Base-by-base conservation (phyloP, 768 basidiomycete genomes). In the Suillus occidentalis region DNA sequence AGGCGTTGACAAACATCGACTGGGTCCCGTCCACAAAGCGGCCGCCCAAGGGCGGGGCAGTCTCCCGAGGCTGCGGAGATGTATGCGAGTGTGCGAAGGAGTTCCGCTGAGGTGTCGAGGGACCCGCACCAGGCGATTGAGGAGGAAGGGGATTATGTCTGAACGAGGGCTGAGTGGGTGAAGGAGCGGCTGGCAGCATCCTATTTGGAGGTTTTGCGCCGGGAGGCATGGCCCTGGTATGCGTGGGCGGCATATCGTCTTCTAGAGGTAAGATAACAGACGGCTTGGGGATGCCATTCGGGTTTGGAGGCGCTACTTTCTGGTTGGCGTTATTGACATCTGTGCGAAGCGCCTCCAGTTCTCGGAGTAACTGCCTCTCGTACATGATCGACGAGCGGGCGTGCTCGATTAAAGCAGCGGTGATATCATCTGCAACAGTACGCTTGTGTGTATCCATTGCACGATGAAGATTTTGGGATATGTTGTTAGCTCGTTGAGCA, bases 371-470 rank as follows among this genome's bases (percentile, higher is more conserved):
- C 73, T 96, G 94, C 67, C 89, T 86, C 75, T 99, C 96, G 72
- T 95, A 97, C 82, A 95, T 87, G 70, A 99, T 87, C 34, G 90
- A 89, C 20, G 95, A 91, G 28, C 96, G 89, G 20, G 93, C 93
- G 76, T 99, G 95, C 75, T 98, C 95, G 55, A 99, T 87, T 61
- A 99, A 80, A 0, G 95, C 92, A 25, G 91, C 84, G 20, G 92
- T 92, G 61, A 98, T 85, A 74, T 99, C 97, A 63, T 96, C 92
- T 62, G 97, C 92, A 36, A 95, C 92, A 67, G 91, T 86, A 57
- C 87, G 86, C 65, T 91, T 93, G 76, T 99, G 95, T 1, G 87
- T 87, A 43, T 89, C 85, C 36, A 99, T 84, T 2, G 96, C 90
- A 58, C 86, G 87, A 70, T 97, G 95, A 20, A 99, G 82, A 70